These are phyloP conservation scores for Seiridium cupressi DNA, from an alignment of 2,329 filamentous ascomycete genomes.

Conservation along the genomic window DNA sequence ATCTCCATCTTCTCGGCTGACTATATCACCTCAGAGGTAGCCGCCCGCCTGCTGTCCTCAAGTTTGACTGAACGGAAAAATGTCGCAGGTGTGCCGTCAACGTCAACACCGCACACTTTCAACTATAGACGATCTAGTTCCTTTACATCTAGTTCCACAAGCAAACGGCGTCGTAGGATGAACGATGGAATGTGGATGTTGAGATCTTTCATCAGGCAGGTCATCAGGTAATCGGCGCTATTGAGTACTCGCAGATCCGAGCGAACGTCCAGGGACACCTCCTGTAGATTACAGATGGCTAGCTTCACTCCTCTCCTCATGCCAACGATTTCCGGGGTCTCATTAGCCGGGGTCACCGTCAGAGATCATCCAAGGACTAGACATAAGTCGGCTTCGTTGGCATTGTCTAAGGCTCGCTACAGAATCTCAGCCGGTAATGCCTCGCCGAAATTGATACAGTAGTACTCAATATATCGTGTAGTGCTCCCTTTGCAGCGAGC, in stretches of 20 bases:
- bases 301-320: conserved; percentile 28
- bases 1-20: conserved; percentile 33
- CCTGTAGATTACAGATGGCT: conserved; percentile 45
- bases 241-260: conserved; percentile 32
- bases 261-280: conserved; percentile 36
- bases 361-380: conserved; percentile 45
- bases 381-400: conserved; percentile 40
- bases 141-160: conserved; percentile 22
- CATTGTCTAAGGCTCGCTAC: conserved; percentile 31
- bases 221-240: conserved; percentile 37
- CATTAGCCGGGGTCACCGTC: conserved; percentile 39
- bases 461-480: conserved; percentile 32
- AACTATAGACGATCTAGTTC: conserved; percentile 24
- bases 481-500: conserved; percentile 32
- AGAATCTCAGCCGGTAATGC: conserved; percentile 29
- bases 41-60: conserved; percentile 31
- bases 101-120: conserved; percentile 32
- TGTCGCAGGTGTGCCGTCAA: conserved; percentile 37
- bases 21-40: conserved; percentile 26
- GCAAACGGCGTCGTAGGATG: conserved; percentile 31
- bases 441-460: conserved; percentile 41
- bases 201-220: conserved; percentile 36
- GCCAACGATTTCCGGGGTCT: conserved; percentile 36
- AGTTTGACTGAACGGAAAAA: conserved; percentile 40
- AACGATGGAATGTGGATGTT: conserved; percentile 34